Conservation (phyloP, 2,329 filamentous ascomycete species). For the Huntiella abstrusa region DNA sequence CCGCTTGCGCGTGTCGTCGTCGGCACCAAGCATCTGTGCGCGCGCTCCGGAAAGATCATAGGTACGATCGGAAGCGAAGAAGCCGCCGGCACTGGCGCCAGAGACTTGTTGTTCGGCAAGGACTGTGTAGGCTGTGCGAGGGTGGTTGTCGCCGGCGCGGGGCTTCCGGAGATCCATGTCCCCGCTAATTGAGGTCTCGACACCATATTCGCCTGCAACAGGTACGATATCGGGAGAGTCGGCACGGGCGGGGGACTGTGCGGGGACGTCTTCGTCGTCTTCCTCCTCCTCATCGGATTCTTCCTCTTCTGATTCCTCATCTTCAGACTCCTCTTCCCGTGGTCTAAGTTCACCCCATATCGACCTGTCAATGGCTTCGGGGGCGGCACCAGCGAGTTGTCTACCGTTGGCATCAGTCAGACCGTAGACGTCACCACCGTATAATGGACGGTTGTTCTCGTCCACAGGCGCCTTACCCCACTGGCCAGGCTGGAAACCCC, state of each 20-base stretch:
- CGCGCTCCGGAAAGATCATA: conserved; percentile 54
- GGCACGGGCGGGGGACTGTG: conserved; percentile 46
- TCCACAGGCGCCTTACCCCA: conserved; percentile 94
- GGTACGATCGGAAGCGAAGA: conserved; percentile 86
- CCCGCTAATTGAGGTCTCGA: conserved; percentile 56
- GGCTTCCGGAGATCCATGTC: conserved; percentile 82
- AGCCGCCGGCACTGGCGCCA: conserved; percentile 39
- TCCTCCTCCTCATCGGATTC: conserved; percentile 45
- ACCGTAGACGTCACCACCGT: conserved; percentile 88
- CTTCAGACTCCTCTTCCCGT: conserved; percentile 54
- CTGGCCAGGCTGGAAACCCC: conserved; percentile 89
- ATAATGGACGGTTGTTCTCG: conserved; percentile 78
- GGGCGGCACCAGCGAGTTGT: conserved; percentile 26
- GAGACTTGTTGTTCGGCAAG: conserved; percentile 43
- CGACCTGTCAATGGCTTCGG: conserved; percentile 68
- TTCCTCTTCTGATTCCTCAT: conserved; percentile 54
- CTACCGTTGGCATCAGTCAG: conserved; percentile 32
- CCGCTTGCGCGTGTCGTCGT: conserved; percentile 60
- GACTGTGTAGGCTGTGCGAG: conserved; percentile 71
- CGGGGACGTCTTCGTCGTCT: conserved; percentile 29
- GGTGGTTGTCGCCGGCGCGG: conserved; percentile 62
- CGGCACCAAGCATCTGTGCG: conserved; percentile 52
- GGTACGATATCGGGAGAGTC: conserved; percentile 41
- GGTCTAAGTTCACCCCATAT: conserved; percentile 86
- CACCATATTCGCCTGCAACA: conserved; percentile 51